Evolutionary conservation across 176 grass and related monocot species (phyloP), one percentile per base, ranked within the genome.

Genomic region (Musa itinerans): DNA sequence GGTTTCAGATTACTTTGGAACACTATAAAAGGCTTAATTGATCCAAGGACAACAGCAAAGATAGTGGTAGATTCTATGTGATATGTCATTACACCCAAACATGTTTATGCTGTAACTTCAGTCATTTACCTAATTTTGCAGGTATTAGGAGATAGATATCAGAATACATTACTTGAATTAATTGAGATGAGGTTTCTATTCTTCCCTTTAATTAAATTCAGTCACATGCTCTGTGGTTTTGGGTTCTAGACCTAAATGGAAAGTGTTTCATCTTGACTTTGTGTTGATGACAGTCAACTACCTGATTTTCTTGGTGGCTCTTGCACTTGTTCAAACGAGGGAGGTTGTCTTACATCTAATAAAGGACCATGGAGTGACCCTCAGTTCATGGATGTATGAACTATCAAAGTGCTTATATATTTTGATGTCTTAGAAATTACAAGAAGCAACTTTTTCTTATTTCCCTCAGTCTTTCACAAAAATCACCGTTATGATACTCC

Each of bases 1-100:
- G 74, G 84, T 61, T 86, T 86, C 57, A 81, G 79, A 81, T 82
- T 86, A 78, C 56, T 86, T 62, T 86, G 79, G 84, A 86, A 74
- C 77, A 79, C 84, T 68, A 78, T 86, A 71, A 86, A 74, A 86
- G 59, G 79, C 54, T 86, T 86, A 50, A 86, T 86, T 59, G 84
- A 86, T 73, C 79, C 79, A 57, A 81, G 84, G 80, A 86, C 84
- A 78, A 74, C 79, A 55, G 79, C 78, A 67, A 86, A 86, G 67
- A 86, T 86, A 77, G 73, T 81, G 71, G 84, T 82, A 77, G 72
- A 67, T 20, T 15, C 56, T 68, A 49, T 77, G 26, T 14, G 58
- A 23, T 65, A 11, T 50, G 25, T 59, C 34, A 68, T 65, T 52
- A 52, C 10, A 26, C 75, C 8, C 54, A n/a, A 76, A 67, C 62